Evolutionary conservation across 2,329 filamentous ascomycete species (phyloP).

Genomic region (Aspergillus sclerotialis): DNA sequence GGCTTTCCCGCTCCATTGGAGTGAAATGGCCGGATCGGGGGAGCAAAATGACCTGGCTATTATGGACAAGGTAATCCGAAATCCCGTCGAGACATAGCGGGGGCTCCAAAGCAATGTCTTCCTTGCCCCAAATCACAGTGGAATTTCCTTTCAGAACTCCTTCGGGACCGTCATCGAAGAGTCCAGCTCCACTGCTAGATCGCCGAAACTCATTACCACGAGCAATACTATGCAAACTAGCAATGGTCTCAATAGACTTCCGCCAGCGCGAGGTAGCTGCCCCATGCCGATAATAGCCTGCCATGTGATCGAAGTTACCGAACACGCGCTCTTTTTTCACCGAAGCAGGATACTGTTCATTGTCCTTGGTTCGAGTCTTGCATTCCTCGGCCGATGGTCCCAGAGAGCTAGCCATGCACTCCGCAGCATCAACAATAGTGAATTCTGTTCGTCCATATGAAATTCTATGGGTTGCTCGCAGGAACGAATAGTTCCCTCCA

Average conservation of each 20-base stretch:
- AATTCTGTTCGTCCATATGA: conserved; percentile 29
- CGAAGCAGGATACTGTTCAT: conserved; percentile 34
- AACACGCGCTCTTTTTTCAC: conserved; percentile 33
- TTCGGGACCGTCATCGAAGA: conserved; percentile 39
- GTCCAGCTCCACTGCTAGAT: conserved; percentile 30
- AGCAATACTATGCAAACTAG: conserved; percentile 41
- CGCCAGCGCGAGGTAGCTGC: conserved; percentile 41
- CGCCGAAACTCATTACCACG: conserved; percentile 21
- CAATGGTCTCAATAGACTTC: conserved; percentile 45
- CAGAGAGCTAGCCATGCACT: conserved; percentile 44
- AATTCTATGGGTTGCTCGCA: conserved; percentile 35
- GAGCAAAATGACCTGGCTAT: conserved; percentile 46
- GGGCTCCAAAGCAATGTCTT: conserved; percentile 46
- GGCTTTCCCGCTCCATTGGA: conserved; percentile 41
- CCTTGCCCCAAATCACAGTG: conserved; percentile 48
- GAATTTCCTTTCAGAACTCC: conserved; percentile 46
- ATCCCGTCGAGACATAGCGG: conserved; percentile 47
- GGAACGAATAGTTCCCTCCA: conserved; percentile 45
- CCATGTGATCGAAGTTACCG: conserved; percentile 46
- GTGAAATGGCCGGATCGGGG: conserved; percentile 49
- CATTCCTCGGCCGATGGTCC: conserved; percentile 46
- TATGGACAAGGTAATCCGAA: conserved; percentile 42
- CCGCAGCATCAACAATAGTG: conserved; percentile 31
- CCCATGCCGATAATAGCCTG: conserved; percentile 49
- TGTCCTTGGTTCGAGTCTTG: conserved; percentile 21